Percentiles rank a stretch among this genome's conserved stretches.
Evolutionary conservation across 805 yeast species (phyloP).

Genomic region (Candida hispaniensis): DNA sequence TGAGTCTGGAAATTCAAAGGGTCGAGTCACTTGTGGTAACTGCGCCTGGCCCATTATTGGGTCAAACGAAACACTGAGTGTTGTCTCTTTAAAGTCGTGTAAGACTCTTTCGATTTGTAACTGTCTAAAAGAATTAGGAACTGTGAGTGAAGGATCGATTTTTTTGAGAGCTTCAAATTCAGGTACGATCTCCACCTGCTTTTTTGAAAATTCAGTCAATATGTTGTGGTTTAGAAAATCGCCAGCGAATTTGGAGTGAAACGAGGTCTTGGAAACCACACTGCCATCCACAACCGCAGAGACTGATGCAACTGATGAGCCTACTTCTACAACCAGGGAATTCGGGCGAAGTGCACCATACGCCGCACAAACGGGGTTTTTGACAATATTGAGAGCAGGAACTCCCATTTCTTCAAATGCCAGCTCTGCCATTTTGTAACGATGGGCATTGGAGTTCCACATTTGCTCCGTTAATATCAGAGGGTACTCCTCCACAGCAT

Average conservation of each 20-base stretch:
- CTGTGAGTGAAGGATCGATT: slow-evolving; percentile 13
- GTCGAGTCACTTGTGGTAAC: slow-evolving; percentile 31
- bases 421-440: slow-evolving; percentile 48
- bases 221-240: slow-evolving; percentile 66
- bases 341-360: slow-evolving; percentile 49
- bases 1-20: slow-evolving; percentile 54
- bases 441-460: slow-evolving; percentile 56
- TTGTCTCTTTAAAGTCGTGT: slow-evolving; percentile 40
- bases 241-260: slow-evolving; percentile 45
- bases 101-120: slow-evolving; percentile 36
- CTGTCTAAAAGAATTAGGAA: slow-evolving; percentile 24
- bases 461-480: slow-evolving; percentile 51
- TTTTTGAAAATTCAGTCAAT: slow-evolving; percentile 36
- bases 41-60: slow-evolving; percentile 32
- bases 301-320: slow-evolving; percentile 55
- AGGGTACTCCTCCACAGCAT: slow-evolving; percentile 53
- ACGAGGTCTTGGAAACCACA: slow-evolving; percentile 41
- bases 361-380: slow-evolving; percentile 59
- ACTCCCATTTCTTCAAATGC: slow-evolving; percentile 67
- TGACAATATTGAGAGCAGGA: slow-evolving; percentile 66
- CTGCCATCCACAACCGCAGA: slow-evolving; percentile 41
- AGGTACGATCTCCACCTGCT: slow-evolving; percentile 29
- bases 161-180: slow-evolving; percentile 29
- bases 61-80: slow-evolving; percentile 31
- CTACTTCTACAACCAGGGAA: slow-evolving; percentile 73